Percentiles rank a stretch among this genome's conserved stretches.
phyloP scores from a whole-genome alignment of 2,329 filamentous ascomycete genomes.

The Beauveria pseudobassiana region DNA sequence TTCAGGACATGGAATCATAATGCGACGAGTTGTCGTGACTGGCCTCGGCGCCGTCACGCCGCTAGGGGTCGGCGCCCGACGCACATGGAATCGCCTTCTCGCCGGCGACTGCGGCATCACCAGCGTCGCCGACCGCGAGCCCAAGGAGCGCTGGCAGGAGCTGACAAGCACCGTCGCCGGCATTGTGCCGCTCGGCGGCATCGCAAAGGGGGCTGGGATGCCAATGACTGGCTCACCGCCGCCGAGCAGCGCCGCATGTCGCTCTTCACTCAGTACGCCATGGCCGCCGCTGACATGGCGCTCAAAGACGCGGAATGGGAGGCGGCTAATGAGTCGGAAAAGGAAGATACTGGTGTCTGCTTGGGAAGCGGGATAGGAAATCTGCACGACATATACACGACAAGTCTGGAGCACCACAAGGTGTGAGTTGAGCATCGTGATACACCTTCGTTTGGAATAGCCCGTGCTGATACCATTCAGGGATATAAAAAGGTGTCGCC shows the following conservation, averaged over 20 bases:
- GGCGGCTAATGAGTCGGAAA: conserved; percentile 50
- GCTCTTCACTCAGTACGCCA: conserved; percentile 84
- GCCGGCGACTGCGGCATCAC: conserved; percentile 73
- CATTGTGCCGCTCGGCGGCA: conserved; percentile 53
- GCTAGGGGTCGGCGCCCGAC: conserved; percentile 69
- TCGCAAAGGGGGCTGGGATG: conserved; percentile 38
- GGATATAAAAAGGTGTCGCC: conserved; percentile 92
- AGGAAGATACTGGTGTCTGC: conserved; percentile 79
- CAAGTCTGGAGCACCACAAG: conserved; percentile 66
- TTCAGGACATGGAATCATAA: conserved; percentile 35
- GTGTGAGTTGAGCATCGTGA: conserved; percentile 41
- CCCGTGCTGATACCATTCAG: conserved; percentile 32
- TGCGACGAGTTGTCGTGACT: conserved; percentile 74
- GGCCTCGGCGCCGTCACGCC: conserved; percentile 78
- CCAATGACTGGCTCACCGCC: conserved; percentile 45
- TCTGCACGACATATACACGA: conserved; percentile 81
- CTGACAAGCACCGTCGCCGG: conserved; percentile 83
- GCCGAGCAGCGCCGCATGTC: conserved; percentile 71
- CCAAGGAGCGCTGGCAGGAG: conserved; percentile 52
- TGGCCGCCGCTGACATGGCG: conserved; percentile 81
- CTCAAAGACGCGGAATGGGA: conserved; percentile 75
- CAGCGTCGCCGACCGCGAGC: conserved; percentile 58
- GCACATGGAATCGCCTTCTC: conserved; percentile 74
- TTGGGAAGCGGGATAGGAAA: conserved; percentile 94
- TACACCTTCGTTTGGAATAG: background rate